Evolutionary conservation across 768 basidiomycete genomes (phyloP), one percentile per base, ranked within the genome.

Genomic region (Suillus tomentosus): DNA sequence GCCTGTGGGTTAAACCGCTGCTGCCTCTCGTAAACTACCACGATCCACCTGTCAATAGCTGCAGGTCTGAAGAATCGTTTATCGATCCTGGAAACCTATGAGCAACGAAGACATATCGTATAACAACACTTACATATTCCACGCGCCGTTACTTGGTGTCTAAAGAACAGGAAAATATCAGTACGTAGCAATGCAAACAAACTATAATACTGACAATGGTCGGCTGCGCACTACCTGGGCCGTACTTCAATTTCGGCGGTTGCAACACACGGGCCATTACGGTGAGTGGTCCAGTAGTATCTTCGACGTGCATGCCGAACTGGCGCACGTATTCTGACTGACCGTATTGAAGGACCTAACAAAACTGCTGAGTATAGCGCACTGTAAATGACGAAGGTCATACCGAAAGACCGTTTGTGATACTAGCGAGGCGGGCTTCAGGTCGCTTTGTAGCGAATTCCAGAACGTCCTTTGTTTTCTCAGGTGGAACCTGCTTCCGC

Each of bases 291-390:
- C 81, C 82, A 1, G 74, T 76, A 11, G 79, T 69, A 57, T 85
- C 66, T 19, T 77, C 79, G 22, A 94, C 87, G 3, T 78, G 66
- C 82, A 94, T 85, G 9, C 90, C 90, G 66, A 93, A 93, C 71
- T 87, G 81, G 48, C 84, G 81, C 40, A 93, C 84, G 66, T 90
- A 92, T 73, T 91, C 85, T 0, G 89, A 91, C 72, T 89, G 86
- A 0, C 88, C 87, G 67, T 91, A 91, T 34, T 83, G 81, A 62
- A 90, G 77, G 45, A 87, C 83, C 86, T 88, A 61, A 11, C 56
- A 17, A 42, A 40, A 31, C 8, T 3, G 15, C 22, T 68, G 24
- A 59, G 54, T 19, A 64, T 34, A 39, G 13, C 24, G 22, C 8
- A 5, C 53, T 37, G 53, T 22, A 34, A 0, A 4, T 19, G 34